Evolutionary conservation across 164 flowering plant species (phyloP), one percentile per base, ranked within the genome.

Genomic region (Platanus orientalis): DNA sequence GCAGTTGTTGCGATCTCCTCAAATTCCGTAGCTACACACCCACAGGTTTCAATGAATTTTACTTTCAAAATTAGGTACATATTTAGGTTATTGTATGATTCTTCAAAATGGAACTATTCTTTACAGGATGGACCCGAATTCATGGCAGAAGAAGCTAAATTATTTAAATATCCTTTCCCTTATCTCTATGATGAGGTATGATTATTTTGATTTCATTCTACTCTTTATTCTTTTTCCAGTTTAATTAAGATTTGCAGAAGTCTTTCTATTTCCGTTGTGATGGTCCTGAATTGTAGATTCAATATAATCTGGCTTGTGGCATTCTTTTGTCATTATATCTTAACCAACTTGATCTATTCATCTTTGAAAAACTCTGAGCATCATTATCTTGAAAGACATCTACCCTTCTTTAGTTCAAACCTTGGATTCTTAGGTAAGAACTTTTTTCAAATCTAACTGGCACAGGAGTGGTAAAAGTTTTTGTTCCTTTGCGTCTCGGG

Each of bases 1-100:
- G 92, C 88, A 17, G 95, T 83, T 48, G 80, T 86, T 61, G 95
- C 96, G 21, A 93, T 93, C 79, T 93, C 98, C 69, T 87, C 98
- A 54, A 93, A 93, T 75, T 93, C 92, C 64, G 78, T 70, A 6
- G 69, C 49, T 29, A 89, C 94, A 44, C 92, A 90, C 65, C 98
- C 96, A 25, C 92, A 85, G 98, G 98, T 92, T 78, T 62, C 30
- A 29, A 34, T 63, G 29, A 45, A 65, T 55, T 58, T 65, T 34
- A 64, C 40, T 26, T 57, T 73, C 71, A 53, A 69, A 28, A 54
- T 62, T 60, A 65, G 21, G 63, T 50, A 57, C 64, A 42, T 60
- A n/a, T 58, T 54, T 44, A 47, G 54, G 60, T 23, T 54, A 25
- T 72, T 53, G 34, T 68, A 52, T 69, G 73, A 49, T 72, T 65